Percentiles rank a stretch among this genome's conserved stretches.
phyloP scores from a whole-genome alignment of 2,329 filamentous ascomycete species.

The Sporothrix brunneoviolacea region DNA sequence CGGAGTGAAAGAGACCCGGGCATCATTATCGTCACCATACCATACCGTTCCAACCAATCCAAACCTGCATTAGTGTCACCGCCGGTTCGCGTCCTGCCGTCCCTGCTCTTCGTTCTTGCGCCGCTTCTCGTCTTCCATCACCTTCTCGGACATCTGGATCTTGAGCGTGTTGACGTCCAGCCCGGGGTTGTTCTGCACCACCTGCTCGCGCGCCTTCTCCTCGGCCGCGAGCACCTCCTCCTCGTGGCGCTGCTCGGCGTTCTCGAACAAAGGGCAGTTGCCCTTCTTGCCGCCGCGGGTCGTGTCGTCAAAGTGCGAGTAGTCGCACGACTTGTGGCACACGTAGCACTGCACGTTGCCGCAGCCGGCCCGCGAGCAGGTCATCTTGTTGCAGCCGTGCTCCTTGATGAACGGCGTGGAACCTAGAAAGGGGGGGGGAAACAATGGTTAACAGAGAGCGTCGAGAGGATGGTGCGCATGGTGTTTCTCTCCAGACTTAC shows the following conservation, averaged over 20 bases:
- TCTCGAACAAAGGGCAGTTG: constrained; percentile 64
- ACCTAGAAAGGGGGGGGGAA: constrained; percentile 31
- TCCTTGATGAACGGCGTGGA: constrained; percentile 73
- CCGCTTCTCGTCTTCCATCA: constrained; percentile 36
- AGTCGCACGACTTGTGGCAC: constrained; percentile 61
- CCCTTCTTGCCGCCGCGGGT: constrained; percentile 39
- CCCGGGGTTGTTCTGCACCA: constrained; percentile 53
- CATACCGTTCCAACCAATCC: too few relatives aligned
- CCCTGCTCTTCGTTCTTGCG: constrained; percentile 12
- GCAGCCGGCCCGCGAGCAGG: constrained; percentile 52
- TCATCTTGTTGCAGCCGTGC: constrained; percentile 78
- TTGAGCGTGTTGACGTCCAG: constrained; percentile 51
- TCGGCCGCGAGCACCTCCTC: constrained; percentile 58
- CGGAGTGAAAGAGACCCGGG: too few relatives aligned
- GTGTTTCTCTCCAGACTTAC: too few relatives aligned
- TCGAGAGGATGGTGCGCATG: too few relatives aligned
- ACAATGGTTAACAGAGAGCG: neutral
- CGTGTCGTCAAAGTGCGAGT: constrained; percentile 62
- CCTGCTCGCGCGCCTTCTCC: constrained; percentile 46
- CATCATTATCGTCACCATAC: too few relatives aligned
- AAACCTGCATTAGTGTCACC: too few relatives aligned
- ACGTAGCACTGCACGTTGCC: constrained; percentile 58
- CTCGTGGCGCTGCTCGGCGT: constrained; percentile 51
- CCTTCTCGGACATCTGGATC: constrained; percentile 51
- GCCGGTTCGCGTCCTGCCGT: neutral